Evolutionary conservation across 2,329 filamentous ascomycete genomes (phyloP).

Genomic region (Neofusicoccum kwambonambiense): DNA sequence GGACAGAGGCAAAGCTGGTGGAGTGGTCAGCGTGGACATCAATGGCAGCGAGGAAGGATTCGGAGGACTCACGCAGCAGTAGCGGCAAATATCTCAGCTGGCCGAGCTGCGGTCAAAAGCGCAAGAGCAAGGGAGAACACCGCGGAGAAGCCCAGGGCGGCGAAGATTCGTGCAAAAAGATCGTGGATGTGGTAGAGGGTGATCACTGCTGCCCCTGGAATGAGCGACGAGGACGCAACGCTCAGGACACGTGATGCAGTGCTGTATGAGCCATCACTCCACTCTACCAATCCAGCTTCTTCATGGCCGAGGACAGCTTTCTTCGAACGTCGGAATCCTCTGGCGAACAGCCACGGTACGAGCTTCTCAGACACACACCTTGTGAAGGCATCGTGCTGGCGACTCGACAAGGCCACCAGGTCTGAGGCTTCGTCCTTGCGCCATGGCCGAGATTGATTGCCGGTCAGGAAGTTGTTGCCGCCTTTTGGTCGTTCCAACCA

Average conservation of each 20-base stretch:
- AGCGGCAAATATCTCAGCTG: constrained; percentile 1
- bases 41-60: too few relatives aligned
- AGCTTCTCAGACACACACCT: background rate
- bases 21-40: background rate
- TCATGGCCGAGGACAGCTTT: background rate
- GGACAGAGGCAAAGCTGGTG: background rate
- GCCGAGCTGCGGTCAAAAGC: background rate
- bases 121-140: background rate
- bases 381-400: background rate
- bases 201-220: background rate
- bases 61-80: background rate
- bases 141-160: background rate
- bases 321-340: background rate
- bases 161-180: background rate
- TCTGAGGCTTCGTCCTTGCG: background rate
- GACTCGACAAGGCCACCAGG: background rate
- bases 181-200: background rate
- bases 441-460: background rate
- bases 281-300: background rate
- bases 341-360: background rate
- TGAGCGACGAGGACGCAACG: background rate
- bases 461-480: background rate
- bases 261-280: background rate
- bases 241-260: background rate
- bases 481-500: background rate